Evolutionary conservation across 2,329 filamentous ascomycete genomes (phyloP).

Genomic region (Teratosphaeria viscida): DNA sequence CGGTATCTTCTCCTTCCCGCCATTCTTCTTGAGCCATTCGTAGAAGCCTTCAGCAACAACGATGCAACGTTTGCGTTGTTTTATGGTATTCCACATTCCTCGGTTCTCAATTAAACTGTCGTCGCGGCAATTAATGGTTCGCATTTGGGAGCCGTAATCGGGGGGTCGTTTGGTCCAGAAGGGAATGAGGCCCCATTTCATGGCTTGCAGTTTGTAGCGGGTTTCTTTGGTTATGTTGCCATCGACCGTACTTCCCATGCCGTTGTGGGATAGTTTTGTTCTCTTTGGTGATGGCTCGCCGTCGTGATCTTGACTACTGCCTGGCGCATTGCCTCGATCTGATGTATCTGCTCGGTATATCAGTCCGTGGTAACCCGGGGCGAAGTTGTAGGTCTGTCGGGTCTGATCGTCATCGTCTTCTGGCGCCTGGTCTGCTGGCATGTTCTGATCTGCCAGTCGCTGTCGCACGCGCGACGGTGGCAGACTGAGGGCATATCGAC

Average conservation of each 20-base stretch:
- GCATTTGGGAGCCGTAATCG: slow-evolving; percentile 65
- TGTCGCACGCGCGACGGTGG: slow-evolving; percentile 65
- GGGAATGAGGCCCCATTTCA: slow-evolving; percentile 93
- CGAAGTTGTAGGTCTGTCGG: slow-evolving; percentile 82
- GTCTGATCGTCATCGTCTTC: slow-evolving; percentile 64
- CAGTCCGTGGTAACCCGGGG: slow-evolving; percentile 73
- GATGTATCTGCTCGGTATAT: slow-evolving; percentile 71
- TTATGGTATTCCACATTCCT: slow-evolving; percentile 90
- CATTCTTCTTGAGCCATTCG: slow-evolving; percentile 80
- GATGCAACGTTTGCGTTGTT: slow-evolving; percentile 76
- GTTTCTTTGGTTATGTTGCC: slow-evolving; percentile 27
- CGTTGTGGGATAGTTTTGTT: slow-evolving; percentile 12
- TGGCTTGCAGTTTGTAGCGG: slow-evolving; percentile 74
- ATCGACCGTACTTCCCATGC: slow-evolving; percentile 8
- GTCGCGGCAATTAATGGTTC: slow-evolving; percentile 90
- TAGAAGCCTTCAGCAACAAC: slow-evolving; percentile 89
- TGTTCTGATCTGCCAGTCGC: slow-evolving; percentile 61
- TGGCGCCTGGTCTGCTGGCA: slow-evolving; percentile 62
- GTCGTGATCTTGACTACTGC: slow-evolving; percentile 14
- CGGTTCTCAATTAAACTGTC: slow-evolving; percentile 67
- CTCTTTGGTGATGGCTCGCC: slow-evolving; percentile 17
- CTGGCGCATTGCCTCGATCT: slow-evolving; percentile 28
- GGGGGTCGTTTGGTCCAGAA: slow-evolving; percentile 85
- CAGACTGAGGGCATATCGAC: slow-evolving; percentile 49
- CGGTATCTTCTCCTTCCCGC: slow-evolving; percentile 68